Evolutionary conservation across 2,329 filamentous ascomycete genomes (phyloP).

Genomic region (Hypocreales sp.): DNA sequence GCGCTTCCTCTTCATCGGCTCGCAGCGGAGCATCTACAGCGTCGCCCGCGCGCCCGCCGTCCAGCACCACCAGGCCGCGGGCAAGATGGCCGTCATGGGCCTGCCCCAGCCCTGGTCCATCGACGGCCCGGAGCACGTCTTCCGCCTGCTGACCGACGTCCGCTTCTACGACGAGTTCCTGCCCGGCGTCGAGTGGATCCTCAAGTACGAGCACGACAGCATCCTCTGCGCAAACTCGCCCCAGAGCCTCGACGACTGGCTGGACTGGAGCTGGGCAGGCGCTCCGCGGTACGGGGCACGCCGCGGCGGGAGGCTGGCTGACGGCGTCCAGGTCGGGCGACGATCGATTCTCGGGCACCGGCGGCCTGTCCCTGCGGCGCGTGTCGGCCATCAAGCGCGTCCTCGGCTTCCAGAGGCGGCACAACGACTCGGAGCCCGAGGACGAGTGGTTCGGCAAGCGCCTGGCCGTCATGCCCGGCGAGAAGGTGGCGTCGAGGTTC

Average conservation of each 20-base stretch:
- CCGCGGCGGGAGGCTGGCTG: neutral
- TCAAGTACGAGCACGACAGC: conserved; percentile 39
- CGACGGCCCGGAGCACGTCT: conserved; percentile 29
- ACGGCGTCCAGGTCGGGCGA: conserved; percentile 14
- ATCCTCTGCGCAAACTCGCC: conserved; percentile 38
- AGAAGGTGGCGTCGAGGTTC: conserved; percentile 26
- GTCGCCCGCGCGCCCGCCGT: conserved; percentile 29
- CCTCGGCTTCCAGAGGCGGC: conserved; percentile 31
- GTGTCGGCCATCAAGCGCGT: conserved; percentile 33
- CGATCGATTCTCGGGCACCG: conserved; percentile 34
- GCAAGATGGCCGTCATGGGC: conserved; percentile 34
- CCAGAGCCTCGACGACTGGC: conserved; percentile 35
- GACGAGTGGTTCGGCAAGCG: conserved; percentile 40
- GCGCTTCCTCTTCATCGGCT: conserved; percentile 37
- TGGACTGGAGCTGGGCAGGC: conserved; percentile 38
- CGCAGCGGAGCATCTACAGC: conserved; percentile 27
- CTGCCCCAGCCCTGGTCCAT: conserved; percentile 32
- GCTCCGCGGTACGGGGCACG: conserved; percentile 24
- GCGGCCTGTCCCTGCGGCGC: conserved; percentile 36
- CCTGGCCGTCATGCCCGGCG: conserved; percentile 28
- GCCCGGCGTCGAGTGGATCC: conserved; percentile 34
- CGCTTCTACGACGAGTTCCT: conserved; percentile 37
- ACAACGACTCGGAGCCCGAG: conserved; percentile 33
- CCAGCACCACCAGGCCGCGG: conserved; percentile 30
- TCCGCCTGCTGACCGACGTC: conserved; percentile 30